These are phyloP conservation scores for Cyanidiococcus yangmingshanensis DNA, from an alignment of 23 red algal genomes.

Conservation along the genomic window DNA sequence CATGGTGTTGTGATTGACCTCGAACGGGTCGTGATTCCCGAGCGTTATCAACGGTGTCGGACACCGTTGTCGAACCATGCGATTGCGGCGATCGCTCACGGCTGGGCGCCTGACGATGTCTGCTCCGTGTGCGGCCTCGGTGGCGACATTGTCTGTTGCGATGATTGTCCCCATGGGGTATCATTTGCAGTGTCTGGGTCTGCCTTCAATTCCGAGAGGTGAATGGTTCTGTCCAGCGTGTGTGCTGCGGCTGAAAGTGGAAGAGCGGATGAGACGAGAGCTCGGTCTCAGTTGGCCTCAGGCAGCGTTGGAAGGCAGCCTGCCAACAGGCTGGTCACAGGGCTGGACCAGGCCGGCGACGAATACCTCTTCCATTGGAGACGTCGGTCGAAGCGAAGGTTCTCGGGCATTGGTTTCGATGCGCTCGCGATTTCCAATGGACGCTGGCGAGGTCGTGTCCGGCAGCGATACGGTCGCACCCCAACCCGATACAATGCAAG, in stretches of 20 bases:
- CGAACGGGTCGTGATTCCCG: not conserved
- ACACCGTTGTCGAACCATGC: constrained; percentile 18
- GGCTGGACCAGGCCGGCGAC: not conserved
- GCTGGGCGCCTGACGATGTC: constrained; percentile 20
- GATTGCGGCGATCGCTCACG: constrained; percentile 10
- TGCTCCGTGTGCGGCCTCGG: constrained; percentile 14
- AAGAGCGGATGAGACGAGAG: constrained; percentile 13
- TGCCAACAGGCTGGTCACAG: not conserved
- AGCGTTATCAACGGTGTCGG: not conserved
- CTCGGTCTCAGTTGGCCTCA: not conserved
- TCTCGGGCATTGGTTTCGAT: too few relatives aligned
- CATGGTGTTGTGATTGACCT: not conserved
- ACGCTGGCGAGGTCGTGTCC: too few relatives aligned
- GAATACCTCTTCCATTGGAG: too few relatives aligned
- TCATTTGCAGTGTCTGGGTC: constrained; percentile 6
- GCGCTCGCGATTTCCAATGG: too few relatives aligned
- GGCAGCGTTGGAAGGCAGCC: not conserved
- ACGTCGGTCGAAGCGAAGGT: too few relatives aligned
- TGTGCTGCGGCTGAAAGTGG: not conserved
- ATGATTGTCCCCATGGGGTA: constrained; percentile 22
- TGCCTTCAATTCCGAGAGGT: not conserved
- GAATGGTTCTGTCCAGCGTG: constrained; percentile 15
- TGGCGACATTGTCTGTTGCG: constrained; percentile 20
- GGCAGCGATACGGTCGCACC: too few relatives aligned
- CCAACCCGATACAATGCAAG: too few relatives aligned